phyloP scores from a whole-genome alignment of 805 yeast species.

The Candida germanica region DNA sequence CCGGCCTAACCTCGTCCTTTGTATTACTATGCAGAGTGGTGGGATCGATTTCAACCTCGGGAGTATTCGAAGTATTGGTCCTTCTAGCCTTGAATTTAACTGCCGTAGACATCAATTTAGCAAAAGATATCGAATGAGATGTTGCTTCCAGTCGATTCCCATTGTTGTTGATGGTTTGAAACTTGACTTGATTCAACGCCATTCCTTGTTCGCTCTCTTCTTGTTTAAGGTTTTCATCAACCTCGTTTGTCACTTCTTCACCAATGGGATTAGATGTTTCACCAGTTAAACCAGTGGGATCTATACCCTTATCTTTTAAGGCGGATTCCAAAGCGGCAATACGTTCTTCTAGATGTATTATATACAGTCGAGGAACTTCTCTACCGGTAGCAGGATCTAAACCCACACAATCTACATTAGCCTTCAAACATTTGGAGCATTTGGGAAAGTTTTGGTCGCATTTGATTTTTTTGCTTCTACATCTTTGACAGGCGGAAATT shows the following conservation, averaged over 20 bases:
- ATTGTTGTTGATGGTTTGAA: constrained; percentile 9
- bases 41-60: constrained; percentile 9
- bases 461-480: constrained; percentile 63
- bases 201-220: constrained; percentile 7
- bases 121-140: constrained; percentile 56
- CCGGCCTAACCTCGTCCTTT: constrained; percentile 27
- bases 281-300: constrained; percentile 12
- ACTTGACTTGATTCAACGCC: constrained; percentile 10
- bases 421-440: constrained; percentile 60
- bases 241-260: neutral
- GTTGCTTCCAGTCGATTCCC: constrained; percentile 4
- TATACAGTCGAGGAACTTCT: constrained; percentile 77
- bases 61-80: constrained; percentile 10
- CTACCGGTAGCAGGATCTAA: constrained; percentile 87
- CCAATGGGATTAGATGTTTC: neutral
- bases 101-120: constrained; percentile 74
- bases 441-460: constrained; percentile 70
- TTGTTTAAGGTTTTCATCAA: neutral
- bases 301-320: constrained; percentile 43
- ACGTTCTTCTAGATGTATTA: constrained; percentile 66
- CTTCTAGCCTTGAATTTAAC: constrained; percentile 47
- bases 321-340: constrained; percentile 54
- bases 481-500: constrained; percentile 82
- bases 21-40: constrained; percentile 1
- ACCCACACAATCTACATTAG: constrained; percentile 74